Conservation (phyloP, 805 yeast species). For the Yarrowia keelungensis region DNA sequence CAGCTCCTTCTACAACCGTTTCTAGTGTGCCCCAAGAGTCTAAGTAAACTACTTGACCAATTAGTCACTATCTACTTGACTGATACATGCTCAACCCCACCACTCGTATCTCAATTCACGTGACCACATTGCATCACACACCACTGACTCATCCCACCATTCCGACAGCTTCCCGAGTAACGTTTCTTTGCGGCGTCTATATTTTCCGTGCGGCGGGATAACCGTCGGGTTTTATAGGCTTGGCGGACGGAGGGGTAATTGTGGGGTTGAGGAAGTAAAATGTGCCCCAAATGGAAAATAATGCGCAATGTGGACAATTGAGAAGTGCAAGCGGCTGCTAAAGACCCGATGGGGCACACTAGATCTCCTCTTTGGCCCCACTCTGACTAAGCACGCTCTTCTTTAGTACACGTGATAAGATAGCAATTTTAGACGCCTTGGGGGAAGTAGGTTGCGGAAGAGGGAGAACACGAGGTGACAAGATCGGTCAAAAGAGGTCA, state of each 20-base stretch:
- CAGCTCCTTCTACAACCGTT: too few species aligned
- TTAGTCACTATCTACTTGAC: too few species aligned
- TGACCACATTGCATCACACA: background rate
- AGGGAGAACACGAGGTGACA: background rate
- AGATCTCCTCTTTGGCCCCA: too few species aligned
- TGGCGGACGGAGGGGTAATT: background rate
- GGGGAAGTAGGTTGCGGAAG: slow-evolving; percentile 1
- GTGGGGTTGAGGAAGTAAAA: background rate
- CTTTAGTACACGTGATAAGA: background rate
- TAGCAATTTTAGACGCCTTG: slow-evolving; percentile 31
- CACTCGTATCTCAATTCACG: background rate
- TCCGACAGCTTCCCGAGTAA: background rate
- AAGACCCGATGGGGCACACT: too few species aligned
- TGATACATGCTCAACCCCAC: too few species aligned
- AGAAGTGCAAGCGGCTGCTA: too few species aligned
- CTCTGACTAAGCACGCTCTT: too few species aligned
- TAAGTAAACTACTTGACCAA: too few species aligned
- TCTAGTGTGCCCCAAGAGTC: too few species aligned
- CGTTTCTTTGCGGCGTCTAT: slow-evolving; percentile 21
- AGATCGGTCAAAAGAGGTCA: background rate
- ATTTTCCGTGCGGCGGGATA: slow-evolving; percentile 35
- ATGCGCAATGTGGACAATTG: background rate
- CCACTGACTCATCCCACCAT: background rate
- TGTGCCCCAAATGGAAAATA: background rate
- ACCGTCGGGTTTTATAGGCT: slow-evolving; percentile 4